These are phyloP conservation scores for Onygenales sp. DNA, from an alignment of 2,329 filamentous ascomycete species.

Conservation along the genomic window DNA sequence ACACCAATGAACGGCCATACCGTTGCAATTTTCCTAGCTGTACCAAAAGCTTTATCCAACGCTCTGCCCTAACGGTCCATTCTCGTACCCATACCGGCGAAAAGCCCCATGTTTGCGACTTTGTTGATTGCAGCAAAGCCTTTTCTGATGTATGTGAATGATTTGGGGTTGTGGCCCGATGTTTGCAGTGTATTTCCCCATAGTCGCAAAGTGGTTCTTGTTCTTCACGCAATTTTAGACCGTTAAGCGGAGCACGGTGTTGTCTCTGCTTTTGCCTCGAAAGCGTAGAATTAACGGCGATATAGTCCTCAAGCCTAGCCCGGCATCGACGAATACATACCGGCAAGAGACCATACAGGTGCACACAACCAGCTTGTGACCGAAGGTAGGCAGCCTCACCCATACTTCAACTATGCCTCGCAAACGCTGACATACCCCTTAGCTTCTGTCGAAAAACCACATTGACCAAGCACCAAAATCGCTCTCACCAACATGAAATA, in stretches of 20 bases:
- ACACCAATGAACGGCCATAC: slow-evolving; percentile 40
- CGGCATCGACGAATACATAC: slow-evolving; percentile 16
- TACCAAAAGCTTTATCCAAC: slow-evolving; percentile 40
- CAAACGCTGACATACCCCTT: neutral
- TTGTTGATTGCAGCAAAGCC: slow-evolving; percentile 33
- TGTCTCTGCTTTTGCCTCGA: neutral
- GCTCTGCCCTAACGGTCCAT: slow-evolving; percentile 39
- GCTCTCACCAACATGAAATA: slow-evolving; percentile 12
- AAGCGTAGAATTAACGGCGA: slow-evolving; percentile 4
- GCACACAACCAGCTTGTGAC: slow-evolving; percentile 13
- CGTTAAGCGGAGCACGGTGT: neutral
- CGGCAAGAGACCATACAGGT: slow-evolving; percentile 14
- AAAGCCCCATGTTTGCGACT: slow-evolving; percentile 35
- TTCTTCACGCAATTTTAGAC: neutral
- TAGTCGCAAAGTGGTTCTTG: neutral
- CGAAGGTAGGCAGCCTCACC: slow-evolving; percentile 11
- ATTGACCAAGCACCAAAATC: slow-evolving; percentile 14
- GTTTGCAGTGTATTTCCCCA: neutral
- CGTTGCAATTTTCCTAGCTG: slow-evolving; percentile 35
- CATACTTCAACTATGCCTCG: neutral
- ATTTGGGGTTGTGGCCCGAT: neutral
- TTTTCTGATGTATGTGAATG: slow-evolving; percentile 32
- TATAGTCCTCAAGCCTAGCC: slow-evolving; percentile 16
- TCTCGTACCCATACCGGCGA: slow-evolving; percentile 36
- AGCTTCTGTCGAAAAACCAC: slow-evolving; percentile 17